Percentiles rank a stretch among this genome's conserved stretches.
These are phyloP conservation scores for Przewalskia tangutica DNA, from an alignment of 257 asterid genomes.

Conservation along the genomic window DNA sequence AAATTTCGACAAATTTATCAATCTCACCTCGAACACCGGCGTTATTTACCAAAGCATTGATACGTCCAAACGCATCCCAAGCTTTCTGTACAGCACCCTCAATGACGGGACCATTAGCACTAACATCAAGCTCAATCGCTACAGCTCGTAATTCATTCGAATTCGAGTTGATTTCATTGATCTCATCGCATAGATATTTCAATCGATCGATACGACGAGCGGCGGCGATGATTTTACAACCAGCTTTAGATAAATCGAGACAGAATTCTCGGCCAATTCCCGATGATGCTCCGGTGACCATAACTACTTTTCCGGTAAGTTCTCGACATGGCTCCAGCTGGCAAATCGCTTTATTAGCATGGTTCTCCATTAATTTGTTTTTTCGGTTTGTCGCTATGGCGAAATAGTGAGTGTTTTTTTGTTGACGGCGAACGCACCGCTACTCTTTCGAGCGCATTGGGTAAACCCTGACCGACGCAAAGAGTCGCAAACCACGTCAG, in stretches of 20 bases:
- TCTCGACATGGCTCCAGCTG: slow-evolving; percentile 58
- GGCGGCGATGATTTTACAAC: slow-evolving; percentile 61
- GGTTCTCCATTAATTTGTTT: slow-evolving; percentile 1
- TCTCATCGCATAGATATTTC: slow-evolving; percentile 46
- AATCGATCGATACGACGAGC: slow-evolving; percentile 54
- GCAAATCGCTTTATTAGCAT: not conserved
- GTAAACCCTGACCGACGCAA: too few relatives aligned
- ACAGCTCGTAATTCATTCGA: slow-evolving; percentile 25
- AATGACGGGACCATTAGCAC: slow-evolving; percentile 21
- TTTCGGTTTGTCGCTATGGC: not conserved
- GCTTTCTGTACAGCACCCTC: slow-evolving; percentile 41
- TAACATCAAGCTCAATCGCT: slow-evolving; percentile 54
- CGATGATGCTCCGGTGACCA: slow-evolving; percentile 83
- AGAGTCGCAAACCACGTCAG: too few relatives aligned
- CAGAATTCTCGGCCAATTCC: slow-evolving; percentile 68
- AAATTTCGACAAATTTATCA: not conserved
- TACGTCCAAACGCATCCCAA: slow-evolving; percentile 55
- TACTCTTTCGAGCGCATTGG: too few relatives aligned
- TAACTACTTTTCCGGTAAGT: slow-evolving; percentile 43
- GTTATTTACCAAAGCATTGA: slow-evolving; percentile 54
- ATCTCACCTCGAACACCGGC: slow-evolving; percentile 57
- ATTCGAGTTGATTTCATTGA: slow-evolving; percentile 11
- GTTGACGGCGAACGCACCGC: too few relatives aligned
- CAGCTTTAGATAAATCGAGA: slow-evolving; percentile 52
- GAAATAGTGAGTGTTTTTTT: too few relatives aligned